Conservation (phyloP, 352 stramenopile genomes). For the Detonula confervacea region DNA sequence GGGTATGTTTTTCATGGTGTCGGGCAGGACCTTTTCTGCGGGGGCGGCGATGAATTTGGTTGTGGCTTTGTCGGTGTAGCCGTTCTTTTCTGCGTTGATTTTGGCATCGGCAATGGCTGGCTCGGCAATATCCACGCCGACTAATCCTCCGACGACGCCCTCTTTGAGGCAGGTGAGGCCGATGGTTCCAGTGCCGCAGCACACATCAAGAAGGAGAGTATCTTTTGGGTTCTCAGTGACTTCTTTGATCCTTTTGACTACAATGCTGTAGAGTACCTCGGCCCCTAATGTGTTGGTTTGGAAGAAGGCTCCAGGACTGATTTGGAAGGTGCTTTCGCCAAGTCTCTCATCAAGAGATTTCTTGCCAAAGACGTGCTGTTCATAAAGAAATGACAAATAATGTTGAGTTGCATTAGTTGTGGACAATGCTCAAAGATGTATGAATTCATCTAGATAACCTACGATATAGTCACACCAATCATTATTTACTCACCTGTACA, state of each 20-base stretch:
- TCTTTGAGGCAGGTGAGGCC: constrained; percentile 85
- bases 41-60: constrained; percentile 67
- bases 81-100: constrained; percentile 82
- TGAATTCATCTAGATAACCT: too few species aligned
- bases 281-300: constrained; percentile 95
- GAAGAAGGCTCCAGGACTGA: constrained; percentile 83
- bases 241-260: constrained; percentile 89
- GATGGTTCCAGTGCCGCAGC: constrained; percentile 98
- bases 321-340: constrained; percentile 76
- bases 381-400: background rate
- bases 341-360: constrained; percentile 71
- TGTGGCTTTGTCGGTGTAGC: constrained; percentile 32
- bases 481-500: constrained; percentile 72
- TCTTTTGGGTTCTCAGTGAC: constrained; percentile 73
- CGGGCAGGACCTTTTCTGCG: constrained; percentile 66
- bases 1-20: constrained; percentile 66
- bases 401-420: background rate
- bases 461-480: too few species aligned
- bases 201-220: constrained; percentile 96
- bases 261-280: constrained; percentile 94
- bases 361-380: constrained; percentile 74
- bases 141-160: constrained; percentile 69
- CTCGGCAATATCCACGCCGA: constrained; percentile 86
- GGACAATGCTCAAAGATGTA: too few species aligned
- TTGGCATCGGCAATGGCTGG: constrained; percentile 90